Percentiles rank a stretch among this genome's conserved stretches.
phyloP scores from a whole-genome alignment of 441 rosid species.

The Pelargonium cotyledonis region DNA sequence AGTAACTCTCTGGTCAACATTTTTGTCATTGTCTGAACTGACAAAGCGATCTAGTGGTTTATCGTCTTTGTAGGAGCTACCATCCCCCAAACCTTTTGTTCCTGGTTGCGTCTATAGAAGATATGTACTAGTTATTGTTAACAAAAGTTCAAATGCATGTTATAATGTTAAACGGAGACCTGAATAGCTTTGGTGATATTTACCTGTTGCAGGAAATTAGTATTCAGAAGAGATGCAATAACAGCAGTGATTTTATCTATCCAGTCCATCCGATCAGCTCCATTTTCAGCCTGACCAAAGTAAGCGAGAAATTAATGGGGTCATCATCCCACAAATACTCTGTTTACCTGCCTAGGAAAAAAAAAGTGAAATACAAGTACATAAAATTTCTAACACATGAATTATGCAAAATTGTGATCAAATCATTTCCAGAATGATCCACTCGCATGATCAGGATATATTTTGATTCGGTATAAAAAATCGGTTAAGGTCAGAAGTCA shows the following conservation, averaged over 20 bases:
- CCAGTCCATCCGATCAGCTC: constrained; percentile 88
- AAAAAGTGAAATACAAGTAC: neutral
- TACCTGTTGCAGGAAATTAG: constrained; percentile 71
- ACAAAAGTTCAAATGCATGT: constrained; percentile 17
- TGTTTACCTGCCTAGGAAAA: neutral
- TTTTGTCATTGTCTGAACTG: constrained; percentile 24
- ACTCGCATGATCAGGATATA: neutral
- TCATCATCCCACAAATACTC: constrained; percentile 10
- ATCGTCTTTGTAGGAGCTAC: constrained; percentile 25
- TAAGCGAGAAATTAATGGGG: constrained; percentile 14
- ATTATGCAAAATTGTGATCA: neutral
- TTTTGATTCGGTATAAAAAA: too few relatives aligned
- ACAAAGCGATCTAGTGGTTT: constrained; percentile 24
- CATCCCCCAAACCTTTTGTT: constrained; percentile 26
- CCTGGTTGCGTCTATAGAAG: constrained; percentile 42
- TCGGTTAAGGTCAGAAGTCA: too few relatives aligned
- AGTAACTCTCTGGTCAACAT: constrained; percentile 32
- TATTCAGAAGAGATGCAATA: constrained; percentile 70
- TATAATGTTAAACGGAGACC: neutral
- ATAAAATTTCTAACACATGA: neutral
- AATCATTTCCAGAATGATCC: neutral
- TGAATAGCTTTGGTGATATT: constrained; percentile 13
- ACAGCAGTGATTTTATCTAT: constrained; percentile 68
- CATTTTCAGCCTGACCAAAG: constrained; percentile 76
- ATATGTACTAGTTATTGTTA: constrained; percentile 23